Conservation (phyloP, 192 early-diverging fungal genomes). For the Linnemannia zychae region DNA sequence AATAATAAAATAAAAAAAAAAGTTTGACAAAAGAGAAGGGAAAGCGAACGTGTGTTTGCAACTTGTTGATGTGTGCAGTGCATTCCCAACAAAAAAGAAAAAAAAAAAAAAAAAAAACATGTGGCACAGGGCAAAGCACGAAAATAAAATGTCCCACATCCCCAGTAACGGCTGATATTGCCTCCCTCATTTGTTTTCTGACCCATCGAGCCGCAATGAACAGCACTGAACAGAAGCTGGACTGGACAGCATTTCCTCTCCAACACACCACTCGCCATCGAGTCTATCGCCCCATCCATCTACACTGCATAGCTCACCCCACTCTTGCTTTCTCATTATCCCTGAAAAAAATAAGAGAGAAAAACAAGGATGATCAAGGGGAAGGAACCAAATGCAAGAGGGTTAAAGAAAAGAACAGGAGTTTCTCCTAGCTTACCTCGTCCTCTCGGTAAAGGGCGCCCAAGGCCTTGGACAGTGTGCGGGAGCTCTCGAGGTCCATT, state of each 20-base stretch:
- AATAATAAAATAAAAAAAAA: background rate
- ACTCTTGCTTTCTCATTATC: background rate
- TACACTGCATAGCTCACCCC: background rate
- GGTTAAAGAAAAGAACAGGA: background rate
- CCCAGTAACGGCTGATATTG: background rate
- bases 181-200: no score
- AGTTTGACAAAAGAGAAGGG: background rate
- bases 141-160: background rate
- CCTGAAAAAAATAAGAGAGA: background rate
- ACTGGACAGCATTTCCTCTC: background rate
- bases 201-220: background rate
- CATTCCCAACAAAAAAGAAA: conserved; percentile 8
- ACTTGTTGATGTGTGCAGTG: background rate
- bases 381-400: background rate
- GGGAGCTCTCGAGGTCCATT: conserved; percentile 83
- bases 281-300: background rate
- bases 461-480: conserved; percentile 75
- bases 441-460: conserved; percentile 85
- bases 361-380: background rate
- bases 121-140: conserved; percentile 1
- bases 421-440: conserved; percentile 70
- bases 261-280: background rate
- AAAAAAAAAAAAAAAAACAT: no score
- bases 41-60: background rate
- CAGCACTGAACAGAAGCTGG: no score